Evolutionary conservation across 1,284 basidiomycete species (phyloP), one percentile per base, ranked within the genome.

Genomic region (Lignosus rhinocerotis): DNA sequence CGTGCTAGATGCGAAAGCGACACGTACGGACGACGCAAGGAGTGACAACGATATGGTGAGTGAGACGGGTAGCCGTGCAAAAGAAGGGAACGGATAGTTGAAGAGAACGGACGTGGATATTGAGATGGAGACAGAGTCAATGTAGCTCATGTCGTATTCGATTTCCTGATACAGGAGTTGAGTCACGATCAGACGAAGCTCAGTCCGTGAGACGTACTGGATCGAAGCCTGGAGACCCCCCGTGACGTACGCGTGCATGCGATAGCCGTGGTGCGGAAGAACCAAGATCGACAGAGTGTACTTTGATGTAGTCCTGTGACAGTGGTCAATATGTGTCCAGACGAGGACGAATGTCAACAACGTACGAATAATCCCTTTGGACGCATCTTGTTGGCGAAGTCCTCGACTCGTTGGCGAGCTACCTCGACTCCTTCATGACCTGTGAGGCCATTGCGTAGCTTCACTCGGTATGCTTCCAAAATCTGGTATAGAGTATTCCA

Each of bases 61-160:
- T 21, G 88, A 90, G 52, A 93, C 83, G 4, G 90, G 90, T 39
- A 93, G 80, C 36, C 90, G 86, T 7, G 90, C 91, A 68, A 93
- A 93, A 4, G 86, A 85, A 1, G 86, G 73, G 73, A 87, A 84
- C 12, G 90, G 91, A 66, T 93, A 92, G 70, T 93, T 92, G 74
- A 93, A 90, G 25, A 93, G 75, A 66, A 90, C 88, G 21, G 90
- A 88, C 0, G 91, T 93, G 33, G 91, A 92, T 25, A 93, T 77
- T 1, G 90, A 90, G 38, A 92, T 73, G 2, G 90, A 92, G 44
- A 90, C 62, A 7, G 81, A 82, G 68, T 93, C 91, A 7, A 78
- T 80, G 68, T 93, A 93, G 31, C 77, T 76, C 66, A 90, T 76
- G 67, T 86, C 85, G 58, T 89, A 84, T 72, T 86, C 83, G 61